Conservation (phyloP, 768 basidiomycete species). For the Tulasnella sp. region DNA sequence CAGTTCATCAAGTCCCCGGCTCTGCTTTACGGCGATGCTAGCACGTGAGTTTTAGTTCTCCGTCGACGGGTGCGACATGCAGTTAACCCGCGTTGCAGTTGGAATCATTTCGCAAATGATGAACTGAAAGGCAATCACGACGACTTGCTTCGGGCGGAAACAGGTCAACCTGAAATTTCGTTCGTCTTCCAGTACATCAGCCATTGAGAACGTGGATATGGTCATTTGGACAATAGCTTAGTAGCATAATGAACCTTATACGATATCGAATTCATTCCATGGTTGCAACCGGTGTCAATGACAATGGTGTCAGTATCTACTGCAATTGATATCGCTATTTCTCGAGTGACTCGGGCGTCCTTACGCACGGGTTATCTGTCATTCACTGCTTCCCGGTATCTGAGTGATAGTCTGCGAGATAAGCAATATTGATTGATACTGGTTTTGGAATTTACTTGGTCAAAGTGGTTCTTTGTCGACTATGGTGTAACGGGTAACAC, state of each 20-base stretch:
- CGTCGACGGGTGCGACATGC: not conserved
- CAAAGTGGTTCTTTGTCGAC: not conserved
- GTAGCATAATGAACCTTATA: no score
- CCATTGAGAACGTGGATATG: constrained; percentile 29
- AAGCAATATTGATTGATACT: no score
- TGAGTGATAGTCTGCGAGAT: no score
- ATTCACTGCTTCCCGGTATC: no score
- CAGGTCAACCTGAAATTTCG: constrained; percentile 71
- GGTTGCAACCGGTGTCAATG: no score
- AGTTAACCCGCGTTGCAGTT: constrained; percentile 38
- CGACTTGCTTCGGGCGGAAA: constrained; percentile 84
- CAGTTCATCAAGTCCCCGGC: constrained; percentile 76
- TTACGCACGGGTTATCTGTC: no score
- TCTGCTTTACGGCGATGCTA: constrained; percentile 89
- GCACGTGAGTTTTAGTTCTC: constrained; percentile 57
- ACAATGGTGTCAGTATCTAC: no score
- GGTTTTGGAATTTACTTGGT: not conserved
- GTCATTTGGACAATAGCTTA: no score
- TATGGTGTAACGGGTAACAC: not conserved
- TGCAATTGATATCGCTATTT: no score
- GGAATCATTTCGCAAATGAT: constrained; percentile 92
- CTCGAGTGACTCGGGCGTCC: no score
- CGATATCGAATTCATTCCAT: no score
- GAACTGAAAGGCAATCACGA: constrained; percentile 90
- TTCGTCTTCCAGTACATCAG: constrained; percentile 96